Evolutionary conservation across 2,329 filamentous ascomycete genomes (phyloP).

Genomic region (Colletotrichum sp.): DNA sequence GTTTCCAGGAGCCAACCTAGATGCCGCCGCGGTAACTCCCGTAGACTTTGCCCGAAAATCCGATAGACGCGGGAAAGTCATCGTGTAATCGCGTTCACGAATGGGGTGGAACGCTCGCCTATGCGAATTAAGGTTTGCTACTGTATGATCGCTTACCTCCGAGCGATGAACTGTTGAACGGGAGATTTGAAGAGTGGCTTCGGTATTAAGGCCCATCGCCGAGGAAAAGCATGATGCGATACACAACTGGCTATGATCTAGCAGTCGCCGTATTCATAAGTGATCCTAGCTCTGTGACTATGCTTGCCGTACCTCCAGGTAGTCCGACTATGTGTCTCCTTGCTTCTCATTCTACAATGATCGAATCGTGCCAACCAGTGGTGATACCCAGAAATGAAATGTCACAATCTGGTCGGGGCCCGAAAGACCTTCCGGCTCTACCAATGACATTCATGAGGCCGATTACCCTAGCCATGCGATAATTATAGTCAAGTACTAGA

Average conservation of each 20-base stretch:
- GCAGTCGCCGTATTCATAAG: not conserved
- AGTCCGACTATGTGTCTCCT: not conserved
- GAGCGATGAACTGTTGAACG: not conserved
- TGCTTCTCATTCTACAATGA: not conserved
- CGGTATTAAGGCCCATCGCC: not conserved
- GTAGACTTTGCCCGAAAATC: not conserved
- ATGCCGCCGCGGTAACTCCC: not conserved
- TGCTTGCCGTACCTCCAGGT: not conserved
- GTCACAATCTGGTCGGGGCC: not conserved
- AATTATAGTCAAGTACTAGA: not conserved
- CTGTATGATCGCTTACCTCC: not conserved
- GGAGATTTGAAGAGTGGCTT: not conserved
- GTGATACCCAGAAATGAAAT: not conserved
- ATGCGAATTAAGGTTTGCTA: not conserved
- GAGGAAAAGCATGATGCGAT: not conserved
- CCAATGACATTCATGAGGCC: not conserved
- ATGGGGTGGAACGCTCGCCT: not conserved
- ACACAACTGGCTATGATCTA: not conserved
- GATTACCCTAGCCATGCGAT: not conserved
- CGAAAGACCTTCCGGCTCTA: not conserved
- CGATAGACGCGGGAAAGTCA: not conserved
- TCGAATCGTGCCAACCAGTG: not conserved
- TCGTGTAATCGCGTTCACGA: not conserved
- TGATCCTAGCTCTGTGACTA: not conserved
- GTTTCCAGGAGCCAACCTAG: not conserved